Base-by-base conservation (phyloP, 1,284 basidiomycete genomes). In the Malassezia arunalokei region DNA sequence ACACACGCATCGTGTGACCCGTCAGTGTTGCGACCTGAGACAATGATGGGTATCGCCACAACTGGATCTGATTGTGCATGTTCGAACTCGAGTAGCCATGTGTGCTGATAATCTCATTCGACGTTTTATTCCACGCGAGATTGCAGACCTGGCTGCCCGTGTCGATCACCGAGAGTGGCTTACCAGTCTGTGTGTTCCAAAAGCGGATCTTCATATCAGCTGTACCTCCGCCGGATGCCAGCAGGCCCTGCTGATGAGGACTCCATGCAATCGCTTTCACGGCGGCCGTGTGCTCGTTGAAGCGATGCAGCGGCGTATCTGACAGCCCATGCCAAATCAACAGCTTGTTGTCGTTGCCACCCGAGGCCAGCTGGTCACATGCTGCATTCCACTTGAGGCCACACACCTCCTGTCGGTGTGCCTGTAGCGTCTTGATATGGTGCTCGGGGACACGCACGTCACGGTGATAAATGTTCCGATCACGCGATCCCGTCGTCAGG, bases 201-300 rank as follows among this genome's bases (percentile, higher is more conserved):
- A 95, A 96, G 47, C 91, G 79, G 51, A 98, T 92, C 71, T 90
- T 91, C 77, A 92, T 95, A 73, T 75, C 75, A 89, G 92, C 89
- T 8, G 94, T 98, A 11, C 92, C 94, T 27, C 94, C 92, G n/a
- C 94, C 94, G 3, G 86, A 89, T 0, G 92, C 94, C 20, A 98
- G 76, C 1, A 96, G 79, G 1, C 90, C 90, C 15, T 85, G 79
- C 54, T 94, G 81, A 74, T 98, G 94, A 4, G 92, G 92, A 71
- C 87, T 90, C 92, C 94, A 98, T 1, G 90, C 89, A 15, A 98
- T 83, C 2, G 94, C 92, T 73, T 98, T 98, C 58, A 98, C 90
- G 0, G 92, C 92, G 0, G 94, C 92, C 3, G 85, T 86, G 71
- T 98, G 94, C 60, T 96, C 87, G 51, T 88, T 87, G 74, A 96